phyloP scores from a whole-genome alignment of 768 basidiomycete genomes.

The Artomyces pyxidatus region DNA sequence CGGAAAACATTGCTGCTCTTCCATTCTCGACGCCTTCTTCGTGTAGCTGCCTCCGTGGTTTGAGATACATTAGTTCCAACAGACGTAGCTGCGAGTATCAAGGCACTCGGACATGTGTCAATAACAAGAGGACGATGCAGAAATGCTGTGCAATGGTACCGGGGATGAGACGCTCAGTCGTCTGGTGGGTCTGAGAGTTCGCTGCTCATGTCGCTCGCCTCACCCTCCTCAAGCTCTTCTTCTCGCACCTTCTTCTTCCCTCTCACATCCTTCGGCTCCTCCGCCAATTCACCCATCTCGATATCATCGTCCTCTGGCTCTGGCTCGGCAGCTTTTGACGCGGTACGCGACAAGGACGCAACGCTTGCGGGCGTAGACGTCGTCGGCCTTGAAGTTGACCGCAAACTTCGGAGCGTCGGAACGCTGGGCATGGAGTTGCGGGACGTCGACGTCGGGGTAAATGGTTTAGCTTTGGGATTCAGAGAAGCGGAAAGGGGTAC shows the following conservation, averaged over 20 bases:
- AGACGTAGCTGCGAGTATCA: too few species aligned
- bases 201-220: slow-evolving; percentile 76
- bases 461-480: slow-evolving; percentile 26
- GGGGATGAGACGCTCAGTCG: too few species aligned
- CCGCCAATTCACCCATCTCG: slow-evolving; percentile 88
- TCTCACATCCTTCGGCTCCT: slow-evolving; percentile 47
- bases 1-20: too few species aligned
- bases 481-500: slow-evolving; percentile 21
- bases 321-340: slow-evolving; percentile 11
- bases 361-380: slow-evolving; percentile 15
- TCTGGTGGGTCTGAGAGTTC: slow-evolving; percentile 73
- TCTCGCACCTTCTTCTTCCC: slow-evolving; percentile 41
- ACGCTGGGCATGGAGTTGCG: slow-evolving; percentile 20
- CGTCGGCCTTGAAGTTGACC: not conserved
- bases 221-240: slow-evolving; percentile 82
- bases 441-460: slow-evolving; percentile 24
- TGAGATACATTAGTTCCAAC: too few species aligned
- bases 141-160: too few species aligned
- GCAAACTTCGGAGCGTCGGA: not conserved
- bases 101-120: too few species aligned
- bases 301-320: slow-evolving; percentile 50
- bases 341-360: too few species aligned
- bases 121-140: too few species aligned
- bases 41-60: too few species aligned
- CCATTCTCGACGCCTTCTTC: too few species aligned